phyloP scores from a whole-genome alignment of 768 basidiomycete genomes.

The Mrakia gelida region DNA sequence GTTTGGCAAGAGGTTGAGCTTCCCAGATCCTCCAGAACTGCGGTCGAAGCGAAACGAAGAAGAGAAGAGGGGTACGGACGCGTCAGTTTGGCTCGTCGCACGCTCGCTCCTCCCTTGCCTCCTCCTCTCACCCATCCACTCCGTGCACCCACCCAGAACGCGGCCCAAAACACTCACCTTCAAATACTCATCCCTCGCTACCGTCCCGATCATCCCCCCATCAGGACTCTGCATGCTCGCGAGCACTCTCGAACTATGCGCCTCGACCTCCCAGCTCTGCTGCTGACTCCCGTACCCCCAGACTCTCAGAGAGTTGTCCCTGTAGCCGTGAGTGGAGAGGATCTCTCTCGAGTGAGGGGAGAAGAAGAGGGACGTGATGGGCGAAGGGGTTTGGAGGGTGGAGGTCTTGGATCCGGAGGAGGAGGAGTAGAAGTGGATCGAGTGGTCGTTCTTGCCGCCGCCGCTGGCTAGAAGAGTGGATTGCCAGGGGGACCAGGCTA shows the following conservation, averaged over 20 bases:
- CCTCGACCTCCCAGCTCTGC: conserved; percentile 77
- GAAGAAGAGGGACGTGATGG: conserved; percentile 88
- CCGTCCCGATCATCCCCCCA: conserved; percentile 87
- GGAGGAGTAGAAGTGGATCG: conserved; percentile 45
- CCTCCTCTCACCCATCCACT: no score
- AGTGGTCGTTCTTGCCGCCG: conserved; percentile 87
- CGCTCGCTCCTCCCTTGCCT: not conserved
- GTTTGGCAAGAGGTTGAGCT: conserved; percentile 27
- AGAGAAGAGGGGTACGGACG: not conserved
- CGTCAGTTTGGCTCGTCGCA: no score
- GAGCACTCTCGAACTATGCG: conserved; percentile 86
- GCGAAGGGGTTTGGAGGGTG: conserved; percentile 76
- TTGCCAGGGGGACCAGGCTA: conserved; percentile 98
- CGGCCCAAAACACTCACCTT: conserved; percentile 48
- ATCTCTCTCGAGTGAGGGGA: conserved; percentile 83
- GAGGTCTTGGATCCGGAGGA: conserved; percentile 82
- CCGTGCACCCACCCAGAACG: no score
- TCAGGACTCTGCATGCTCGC: conserved; percentile 79
- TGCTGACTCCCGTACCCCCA: conserved; percentile 72
- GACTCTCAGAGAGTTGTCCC: conserved; percentile 49
- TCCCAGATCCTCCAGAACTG: conserved; percentile 67
- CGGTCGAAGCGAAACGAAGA: no score
- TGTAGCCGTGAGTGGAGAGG: conserved; percentile 88
- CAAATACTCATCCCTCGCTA: conserved; percentile 89
- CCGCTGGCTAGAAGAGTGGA: conserved; percentile 83